Percentiles rank a stretch among this genome's conserved stretches.
phyloP scores from a whole-genome alignment of 2,329 filamentous ascomycete genomes.

The Waltergamsia citrina region DNA sequence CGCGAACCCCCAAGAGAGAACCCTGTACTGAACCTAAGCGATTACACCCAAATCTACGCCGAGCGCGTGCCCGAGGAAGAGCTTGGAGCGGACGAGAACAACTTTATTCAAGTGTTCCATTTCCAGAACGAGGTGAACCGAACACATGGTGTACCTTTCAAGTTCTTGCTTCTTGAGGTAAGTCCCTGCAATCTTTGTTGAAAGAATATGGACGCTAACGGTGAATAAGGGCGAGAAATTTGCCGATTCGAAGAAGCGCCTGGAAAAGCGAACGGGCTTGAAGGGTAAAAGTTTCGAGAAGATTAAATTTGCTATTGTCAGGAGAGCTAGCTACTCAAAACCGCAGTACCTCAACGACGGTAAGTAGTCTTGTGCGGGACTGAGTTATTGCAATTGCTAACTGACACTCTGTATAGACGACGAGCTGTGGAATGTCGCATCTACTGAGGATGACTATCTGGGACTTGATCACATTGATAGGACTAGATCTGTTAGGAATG shows the following conservation, averaged over 20 bases:
- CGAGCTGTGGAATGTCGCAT: slow-evolving; percentile 42
- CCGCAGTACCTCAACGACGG: slow-evolving; percentile 81
- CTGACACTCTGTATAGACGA: slow-evolving; percentile 34
- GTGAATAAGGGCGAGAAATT: slow-evolving; percentile 65
- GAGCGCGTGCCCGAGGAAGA: slow-evolving; percentile 73
- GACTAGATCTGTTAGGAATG: slow-evolving; percentile 47
- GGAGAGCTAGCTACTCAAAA: slow-evolving; percentile 63
- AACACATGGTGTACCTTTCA: slow-evolving; percentile 82
- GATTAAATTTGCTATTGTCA: slow-evolving; percentile 86
- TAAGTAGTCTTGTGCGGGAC: slow-evolving; percentile 33
- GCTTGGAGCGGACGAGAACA: slow-evolving; percentile 42
- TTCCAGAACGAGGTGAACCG: slow-evolving; percentile 86
- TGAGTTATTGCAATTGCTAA: neutral
- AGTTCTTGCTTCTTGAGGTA: slow-evolving; percentile 76
- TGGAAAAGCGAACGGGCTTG: slow-evolving; percentile 85
- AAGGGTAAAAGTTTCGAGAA: slow-evolving; percentile 99
- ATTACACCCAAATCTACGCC: slow-evolving; percentile 74
- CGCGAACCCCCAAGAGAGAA: slow-evolving; percentile 64
- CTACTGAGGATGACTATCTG: slow-evolving; percentile 49
- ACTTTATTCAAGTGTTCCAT: slow-evolving; percentile 75
- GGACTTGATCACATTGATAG: slow-evolving; percentile 59
- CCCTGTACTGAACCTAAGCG: slow-evolving; percentile 72
- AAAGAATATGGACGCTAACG: slow-evolving; percentile 4
- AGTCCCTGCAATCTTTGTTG: slow-evolving; percentile 15
- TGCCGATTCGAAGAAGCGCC: slow-evolving; percentile 84